These are phyloP conservation scores for Fusarium poae DNA, from an alignment of 2,329 filamentous ascomycete genomes.

Conservation along the genomic window DNA sequence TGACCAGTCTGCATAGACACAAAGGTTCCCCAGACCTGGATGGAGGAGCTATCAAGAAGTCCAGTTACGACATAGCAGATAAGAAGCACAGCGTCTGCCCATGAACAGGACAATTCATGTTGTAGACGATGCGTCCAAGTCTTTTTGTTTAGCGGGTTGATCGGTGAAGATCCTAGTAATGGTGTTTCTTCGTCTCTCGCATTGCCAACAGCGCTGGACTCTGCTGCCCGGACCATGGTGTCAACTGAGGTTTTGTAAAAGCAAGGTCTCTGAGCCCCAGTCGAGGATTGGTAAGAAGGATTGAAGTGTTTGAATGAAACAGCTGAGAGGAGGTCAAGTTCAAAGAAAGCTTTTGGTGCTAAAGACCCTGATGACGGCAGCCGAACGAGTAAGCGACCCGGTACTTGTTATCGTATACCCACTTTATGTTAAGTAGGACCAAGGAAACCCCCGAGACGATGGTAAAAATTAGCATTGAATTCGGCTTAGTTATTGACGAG, in stretches of 20 bases:
- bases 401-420: slow-evolving; percentile 13
- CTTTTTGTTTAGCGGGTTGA: background rate
- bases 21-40: slow-evolving; percentile 83
- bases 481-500: background rate
- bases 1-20: slow-evolving; percentile 86
- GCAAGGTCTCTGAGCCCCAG: accelerated
- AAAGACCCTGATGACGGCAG: slow-evolving; percentile 36
- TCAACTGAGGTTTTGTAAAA: too few relatives aligned
- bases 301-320: background rate
- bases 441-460: slow-evolving; percentile 25
- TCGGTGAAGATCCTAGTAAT: slow-evolving; percentile 15
- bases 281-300: background rate
- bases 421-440: slow-evolving; percentile 16
- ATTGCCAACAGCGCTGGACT: background rate
- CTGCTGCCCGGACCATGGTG: slow-evolving; percentile 18
- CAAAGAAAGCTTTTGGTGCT: slow-evolving; percentile 35
- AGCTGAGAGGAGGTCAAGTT: slow-evolving; percentile 7
- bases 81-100: slow-evolving; percentile 77
- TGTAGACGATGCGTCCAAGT: slow-evolving; percentile 24
- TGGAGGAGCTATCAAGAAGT: slow-evolving; percentile 79
- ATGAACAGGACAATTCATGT: slow-evolving; percentile 58
- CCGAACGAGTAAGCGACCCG: slow-evolving; percentile 8
- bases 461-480: slow-evolving; percentile 1
- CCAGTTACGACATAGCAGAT: slow-evolving; percentile 82
- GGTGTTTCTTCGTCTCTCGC: slow-evolving; percentile 41